phyloP scores from a whole-genome alignment of 2,329 filamentous ascomycete species.

The Elsinoe necatrix region DNA sequence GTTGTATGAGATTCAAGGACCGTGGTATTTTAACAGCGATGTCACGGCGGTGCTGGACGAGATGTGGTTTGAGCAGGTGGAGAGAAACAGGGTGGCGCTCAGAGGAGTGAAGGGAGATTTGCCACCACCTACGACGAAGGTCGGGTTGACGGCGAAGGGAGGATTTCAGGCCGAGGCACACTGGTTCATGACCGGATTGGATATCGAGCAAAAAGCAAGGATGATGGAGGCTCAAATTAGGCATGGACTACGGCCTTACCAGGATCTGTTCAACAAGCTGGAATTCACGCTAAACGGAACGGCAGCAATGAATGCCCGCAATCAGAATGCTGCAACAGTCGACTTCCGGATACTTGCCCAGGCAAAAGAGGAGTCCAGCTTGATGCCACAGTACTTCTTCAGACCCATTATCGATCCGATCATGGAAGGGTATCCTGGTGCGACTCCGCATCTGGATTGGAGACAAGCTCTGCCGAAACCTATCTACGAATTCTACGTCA shows the following conservation, averaged over 20 bases:
- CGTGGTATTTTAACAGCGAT: constrained; percentile 50
- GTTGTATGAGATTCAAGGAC: constrained; percentile 48
- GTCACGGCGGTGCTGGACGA: constrained; percentile 45
- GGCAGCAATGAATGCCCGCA: constrained; percentile 26
- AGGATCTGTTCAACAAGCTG: constrained; percentile 22
- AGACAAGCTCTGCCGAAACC: constrained; percentile 22
- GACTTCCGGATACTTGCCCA: constrained; percentile 34
- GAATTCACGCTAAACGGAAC: constrained; percentile 26
- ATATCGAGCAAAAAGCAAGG: constrained; percentile 39
- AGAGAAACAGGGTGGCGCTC: constrained; percentile 34
- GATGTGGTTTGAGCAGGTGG: constrained; percentile 46
- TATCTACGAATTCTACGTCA: constrained; percentile 20
- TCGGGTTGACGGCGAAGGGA: constrained; percentile 39
- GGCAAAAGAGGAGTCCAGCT: constrained; percentile 23
- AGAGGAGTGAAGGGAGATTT: constrained; percentile 37
- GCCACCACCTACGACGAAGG: constrained; percentile 45
- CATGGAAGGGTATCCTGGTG: constrained; percentile 29
- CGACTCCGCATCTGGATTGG: constrained; percentile 26
- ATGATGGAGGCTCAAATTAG: constrained; percentile 40
- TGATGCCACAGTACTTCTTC: constrained; percentile 26
- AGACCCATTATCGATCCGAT: constrained; percentile 24
- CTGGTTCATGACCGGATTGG: constrained; percentile 39
- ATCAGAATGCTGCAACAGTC: constrained; percentile 31
- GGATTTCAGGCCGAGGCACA: constrained; percentile 41
- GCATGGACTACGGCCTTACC: constrained; percentile 26